These are phyloP conservation scores for Sporothrix protearum DNA, from an alignment of 2,329 filamentous ascomycete species.

Conservation along the genomic window DNA sequence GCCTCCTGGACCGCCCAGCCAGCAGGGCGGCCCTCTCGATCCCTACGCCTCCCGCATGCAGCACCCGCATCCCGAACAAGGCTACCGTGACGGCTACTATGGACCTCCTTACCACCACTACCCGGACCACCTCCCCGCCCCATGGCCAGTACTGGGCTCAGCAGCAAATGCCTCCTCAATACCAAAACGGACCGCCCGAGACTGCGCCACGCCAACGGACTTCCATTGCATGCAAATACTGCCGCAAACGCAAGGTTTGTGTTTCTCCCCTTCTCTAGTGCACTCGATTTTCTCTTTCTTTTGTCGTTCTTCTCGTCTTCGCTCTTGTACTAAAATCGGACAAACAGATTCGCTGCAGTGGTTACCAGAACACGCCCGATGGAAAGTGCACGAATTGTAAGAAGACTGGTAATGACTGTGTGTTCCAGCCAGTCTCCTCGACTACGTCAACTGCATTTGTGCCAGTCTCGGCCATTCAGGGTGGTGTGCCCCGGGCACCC, in stretches of 20 bases:
- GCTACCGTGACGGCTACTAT: slow-evolving; percentile 27
- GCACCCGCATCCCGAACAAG: slow-evolving; percentile 24
- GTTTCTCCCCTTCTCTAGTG: background rate
- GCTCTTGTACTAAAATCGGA: slow-evolving; percentile 28
- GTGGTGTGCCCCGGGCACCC: slow-evolving; percentile 57
- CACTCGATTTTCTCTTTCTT: background rate
- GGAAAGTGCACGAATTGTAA: slow-evolving; percentile 60
- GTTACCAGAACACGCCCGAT: slow-evolving; percentile 56
- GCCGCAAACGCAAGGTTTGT: slow-evolving; percentile 56
- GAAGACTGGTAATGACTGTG: slow-evolving; percentile 59
- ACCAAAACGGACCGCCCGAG: slow-evolving; percentile 41
- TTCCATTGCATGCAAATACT: slow-evolving; percentile 59
- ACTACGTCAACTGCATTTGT: slow-evolving; percentile 54
- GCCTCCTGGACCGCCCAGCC: slow-evolving; percentile 43
- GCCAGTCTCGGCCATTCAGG: slow-evolving; percentile 55
- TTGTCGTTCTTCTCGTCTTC: no score
- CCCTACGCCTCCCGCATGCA: slow-evolving; percentile 29
- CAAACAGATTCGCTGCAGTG: slow-evolving; percentile 57
- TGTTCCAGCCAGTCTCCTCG: slow-evolving; percentile 58
- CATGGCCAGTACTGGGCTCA: slow-evolving; percentile 25
- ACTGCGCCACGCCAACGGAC: slow-evolving; percentile 57
- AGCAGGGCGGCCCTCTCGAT: slow-evolving; percentile 28
- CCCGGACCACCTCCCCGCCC: slow-evolving; percentile 24
- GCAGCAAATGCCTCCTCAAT: slow-evolving; percentile 31
- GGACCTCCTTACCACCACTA: slow-evolving; percentile 29